Base-by-base conservation (phyloP, 805 yeast genomes). In the Candida dendrica region DNA sequence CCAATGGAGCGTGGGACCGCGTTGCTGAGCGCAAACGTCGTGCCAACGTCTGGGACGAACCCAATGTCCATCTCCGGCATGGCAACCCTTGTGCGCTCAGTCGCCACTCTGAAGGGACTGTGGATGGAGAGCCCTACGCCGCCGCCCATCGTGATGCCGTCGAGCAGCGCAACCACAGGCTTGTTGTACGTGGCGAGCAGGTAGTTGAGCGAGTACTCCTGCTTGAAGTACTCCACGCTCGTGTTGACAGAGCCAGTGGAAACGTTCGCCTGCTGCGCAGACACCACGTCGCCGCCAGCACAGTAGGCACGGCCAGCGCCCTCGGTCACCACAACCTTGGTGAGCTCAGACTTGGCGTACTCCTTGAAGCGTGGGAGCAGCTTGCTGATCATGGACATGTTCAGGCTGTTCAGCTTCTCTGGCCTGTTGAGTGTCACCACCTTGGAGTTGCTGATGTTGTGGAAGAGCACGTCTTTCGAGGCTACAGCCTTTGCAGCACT, bases 31-130 rank as follows among this genome's bases (percentile, higher is more conserved):
- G 89, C 90, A 65, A 87, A 91, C 10, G 95, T 79, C 31, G 95
- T 82, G 36, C 97, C 98, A 11, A 93, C 98, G 62, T 93, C 98
- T 17, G 95, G 95, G 65, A 87, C 85, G 63, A 88, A 87, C 1
- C 98, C 98, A 60, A 93, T 93, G 56, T 86, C 89, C 72, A 95
- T 84, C 65, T 93, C 98, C 8, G 98, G 98, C 98, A 93, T 93
- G 47, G 98, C 96, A 66, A 89, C 75, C 59, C 81, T 74, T 10
- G 98, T 90, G 53, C 77, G 75, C 54, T 91, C 97, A 34, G 96
- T 85, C n/a, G 95, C 95, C 32, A 93, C 68, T 57, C 98, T 78
- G 71, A 91, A 91, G 3, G 96, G 91, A 11, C 87, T 82, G 64
- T 93, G 98, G 34, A 87, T 83, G 1, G 91, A 73, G 36, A 93